phyloP scores from a whole-genome alignment of 2,329 filamentous ascomycete species.

The Cladosporium austrohemisphaericum region DNA sequence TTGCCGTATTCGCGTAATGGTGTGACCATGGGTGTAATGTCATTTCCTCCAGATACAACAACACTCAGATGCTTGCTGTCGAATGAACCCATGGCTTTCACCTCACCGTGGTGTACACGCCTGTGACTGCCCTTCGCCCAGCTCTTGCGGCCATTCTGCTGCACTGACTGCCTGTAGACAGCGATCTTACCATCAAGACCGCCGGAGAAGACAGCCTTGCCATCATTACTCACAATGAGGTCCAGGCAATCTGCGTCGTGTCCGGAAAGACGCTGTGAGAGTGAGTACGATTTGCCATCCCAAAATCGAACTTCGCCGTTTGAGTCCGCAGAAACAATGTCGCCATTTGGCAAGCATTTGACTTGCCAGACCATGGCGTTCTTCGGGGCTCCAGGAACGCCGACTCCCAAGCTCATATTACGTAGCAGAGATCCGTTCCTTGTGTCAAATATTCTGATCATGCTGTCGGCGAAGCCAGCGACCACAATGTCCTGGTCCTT shows the following conservation, averaged over 20 bases:
- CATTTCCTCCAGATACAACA: slow-evolving; percentile 83
- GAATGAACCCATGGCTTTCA: slow-evolving; percentile 89
- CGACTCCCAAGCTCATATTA: slow-evolving; percentile 80
- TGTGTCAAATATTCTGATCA: slow-evolving; percentile 87
- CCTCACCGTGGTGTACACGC: slow-evolving; percentile 87
- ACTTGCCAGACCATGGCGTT: slow-evolving; percentile 92
- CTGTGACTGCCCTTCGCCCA: slow-evolving; percentile 87
- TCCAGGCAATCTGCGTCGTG: slow-evolving; percentile 90
- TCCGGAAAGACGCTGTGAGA: slow-evolving; percentile 77
- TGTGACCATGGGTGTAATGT: slow-evolving; percentile 76
- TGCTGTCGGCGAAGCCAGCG: slow-evolving; percentile 93
- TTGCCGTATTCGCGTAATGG: slow-evolving; percentile 73
- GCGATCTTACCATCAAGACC: slow-evolving; percentile 89
- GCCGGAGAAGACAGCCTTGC: slow-evolving; percentile 77
- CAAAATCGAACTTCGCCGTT: slow-evolving; percentile 91
- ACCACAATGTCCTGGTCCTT: slow-evolving; percentile 78
- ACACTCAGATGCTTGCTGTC: slow-evolving; percentile 81
- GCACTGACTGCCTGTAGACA: slow-evolving; percentile 65
- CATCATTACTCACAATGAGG: slow-evolving; percentile 76
- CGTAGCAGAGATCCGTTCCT: slow-evolving; percentile 71
- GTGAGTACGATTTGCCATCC: slow-evolving; percentile 87
- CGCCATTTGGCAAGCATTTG: slow-evolving; percentile 79
- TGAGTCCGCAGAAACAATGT: slow-evolving; percentile 92
- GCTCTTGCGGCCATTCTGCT: slow-evolving; percentile 48
- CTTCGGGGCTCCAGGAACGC: slow-evolving; percentile 70